These are phyloP conservation scores for Rhizophora apiculata DNA, from an alignment of 345 rosid genomes.

Conservation along the genomic window DNA sequence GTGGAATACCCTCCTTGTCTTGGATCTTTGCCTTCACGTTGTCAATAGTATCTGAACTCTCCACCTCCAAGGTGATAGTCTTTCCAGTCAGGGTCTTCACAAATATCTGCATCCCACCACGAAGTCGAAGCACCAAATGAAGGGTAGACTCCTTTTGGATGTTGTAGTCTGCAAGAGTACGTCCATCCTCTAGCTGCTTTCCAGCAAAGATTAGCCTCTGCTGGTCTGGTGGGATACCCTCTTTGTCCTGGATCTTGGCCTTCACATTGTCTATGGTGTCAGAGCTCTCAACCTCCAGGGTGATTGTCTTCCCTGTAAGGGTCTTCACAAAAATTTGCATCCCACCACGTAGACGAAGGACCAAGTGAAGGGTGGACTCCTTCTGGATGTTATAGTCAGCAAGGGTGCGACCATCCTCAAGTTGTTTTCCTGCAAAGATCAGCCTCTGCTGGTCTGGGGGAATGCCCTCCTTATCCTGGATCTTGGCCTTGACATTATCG, in stretches of 20 bases:
- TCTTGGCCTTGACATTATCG: background rate
- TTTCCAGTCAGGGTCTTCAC: background rate
- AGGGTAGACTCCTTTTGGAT: background rate
- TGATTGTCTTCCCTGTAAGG: background rate
- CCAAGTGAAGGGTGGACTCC: background rate
- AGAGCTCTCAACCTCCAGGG: background rate
- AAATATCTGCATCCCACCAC: background rate
- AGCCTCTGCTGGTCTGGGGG: conserved; percentile 1
- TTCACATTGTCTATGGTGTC: background rate
- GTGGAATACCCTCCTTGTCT: background rate
- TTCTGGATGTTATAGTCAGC: background rate
- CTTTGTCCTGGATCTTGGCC: background rate
- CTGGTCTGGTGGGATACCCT: background rate
- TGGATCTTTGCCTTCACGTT: background rate
- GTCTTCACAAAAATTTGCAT: background rate
- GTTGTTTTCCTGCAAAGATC: background rate
- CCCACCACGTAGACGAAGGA: background rate
- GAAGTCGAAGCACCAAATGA: background rate
- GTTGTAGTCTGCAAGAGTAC: background rate
- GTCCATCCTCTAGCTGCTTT: background rate
- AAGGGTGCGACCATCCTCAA: background rate
- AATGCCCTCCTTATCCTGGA: background rate
- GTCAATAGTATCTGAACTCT: background rate
- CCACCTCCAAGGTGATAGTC: background rate
- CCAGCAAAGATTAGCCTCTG: conserved; percentile 1